These are phyloP conservation scores for Penicillium sp. DNA, from an alignment of 2,329 filamentous ascomycete genomes.

Conservation along the genomic window DNA sequence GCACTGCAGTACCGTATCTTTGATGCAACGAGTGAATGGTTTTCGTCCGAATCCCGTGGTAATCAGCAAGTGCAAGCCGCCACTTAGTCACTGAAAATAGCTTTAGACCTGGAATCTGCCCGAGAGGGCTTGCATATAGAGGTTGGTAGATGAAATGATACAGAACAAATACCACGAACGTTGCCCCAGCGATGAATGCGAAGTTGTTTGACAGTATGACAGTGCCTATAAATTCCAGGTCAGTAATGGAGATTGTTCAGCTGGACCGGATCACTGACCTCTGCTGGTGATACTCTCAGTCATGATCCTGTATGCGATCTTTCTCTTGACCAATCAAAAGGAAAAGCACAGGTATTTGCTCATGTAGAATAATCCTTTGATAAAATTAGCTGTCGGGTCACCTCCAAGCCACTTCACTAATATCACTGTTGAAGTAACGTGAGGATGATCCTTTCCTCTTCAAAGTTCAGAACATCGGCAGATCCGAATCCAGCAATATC, in stretches of 20 bases:
- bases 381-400: neutral
- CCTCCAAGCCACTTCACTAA: neutral
- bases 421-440: neutral
- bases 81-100: conserved; percentile 50
- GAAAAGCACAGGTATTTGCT: neutral
- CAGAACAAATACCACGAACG: neutral
- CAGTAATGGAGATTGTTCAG: neutral
- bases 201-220: neutral
- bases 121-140: conserved; percentile 9
- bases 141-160: conserved; percentile 4
- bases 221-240: neutral
- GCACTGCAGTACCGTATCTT: conserved; percentile 53
- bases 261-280: neutral
- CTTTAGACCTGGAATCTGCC: conserved; percentile 41
- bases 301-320: neutral
- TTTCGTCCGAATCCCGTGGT: conserved; percentile 48
- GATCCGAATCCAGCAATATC: neutral
- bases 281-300: neutral
- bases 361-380: neutral
- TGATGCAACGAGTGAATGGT: conserved; percentile 50
- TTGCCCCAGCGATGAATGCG: neutral
- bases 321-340: neutral
- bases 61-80: conserved; percentile 53
- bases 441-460: neutral
- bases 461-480: neutral